phyloP scores from a whole-genome alignment of 2,329 filamentous ascomycete genomes.

The Penicillium sp. region DNA sequence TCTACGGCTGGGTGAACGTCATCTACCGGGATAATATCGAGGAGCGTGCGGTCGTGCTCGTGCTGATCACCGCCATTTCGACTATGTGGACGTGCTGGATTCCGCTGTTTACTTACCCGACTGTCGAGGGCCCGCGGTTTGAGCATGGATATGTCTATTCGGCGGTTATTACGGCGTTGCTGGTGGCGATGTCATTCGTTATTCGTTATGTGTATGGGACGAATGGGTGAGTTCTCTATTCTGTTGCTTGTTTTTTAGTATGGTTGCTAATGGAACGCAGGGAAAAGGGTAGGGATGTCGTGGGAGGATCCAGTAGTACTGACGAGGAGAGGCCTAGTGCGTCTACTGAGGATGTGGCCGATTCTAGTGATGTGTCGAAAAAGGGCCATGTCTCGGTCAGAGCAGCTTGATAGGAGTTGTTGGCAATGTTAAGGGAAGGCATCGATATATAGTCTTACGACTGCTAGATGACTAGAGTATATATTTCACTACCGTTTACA shows the following conservation, averaged over 20 bases:
- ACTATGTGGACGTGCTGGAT: conserved; percentile 9
- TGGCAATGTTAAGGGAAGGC: not conserved
- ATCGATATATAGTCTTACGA: not conserved
- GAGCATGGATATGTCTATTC: conserved; percentile 1
- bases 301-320: not conserved
- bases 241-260: too few species aligned
- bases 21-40: conserved; percentile 5
- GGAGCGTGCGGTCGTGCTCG: conserved; percentile 3
- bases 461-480: not conserved
- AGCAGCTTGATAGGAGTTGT: not conserved
- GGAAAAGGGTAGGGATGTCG: not conserved
- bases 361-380: not conserved
- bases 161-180: not conserved
- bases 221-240: not conserved
- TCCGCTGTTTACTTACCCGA: conserved; percentile 2
- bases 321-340: not conserved
- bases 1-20: conserved; percentile 5
- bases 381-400: not conserved
- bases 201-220: conserved; percentile 6
- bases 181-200: not conserved
- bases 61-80: conserved; percentile 6
- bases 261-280: not conserved
- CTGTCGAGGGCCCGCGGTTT: conserved; percentile 2
- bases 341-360: not conserved
- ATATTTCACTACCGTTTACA: too few species aligned